Conservation (phyloP, 495 filamentous ascomycete genomes). For the Durotheca rogersii region DNA sequence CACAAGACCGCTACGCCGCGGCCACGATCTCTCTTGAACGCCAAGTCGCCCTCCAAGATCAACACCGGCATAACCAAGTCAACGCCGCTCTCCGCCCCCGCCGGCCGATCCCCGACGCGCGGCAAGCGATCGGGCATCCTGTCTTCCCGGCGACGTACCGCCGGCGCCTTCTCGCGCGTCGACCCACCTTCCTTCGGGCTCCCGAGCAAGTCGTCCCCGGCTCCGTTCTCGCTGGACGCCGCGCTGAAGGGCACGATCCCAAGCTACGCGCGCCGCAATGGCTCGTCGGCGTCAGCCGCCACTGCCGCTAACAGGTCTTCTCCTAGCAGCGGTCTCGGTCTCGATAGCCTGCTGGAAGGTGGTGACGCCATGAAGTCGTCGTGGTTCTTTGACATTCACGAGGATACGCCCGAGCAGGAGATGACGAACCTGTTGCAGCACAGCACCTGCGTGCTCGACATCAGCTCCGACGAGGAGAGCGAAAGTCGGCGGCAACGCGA, state of each 20-base stretch:
- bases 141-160: slow-evolving; percentile 58
- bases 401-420: slow-evolving; percentile 85
- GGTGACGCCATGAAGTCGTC: slow-evolving; percentile 57
- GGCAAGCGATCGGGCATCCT: slow-evolving; percentile 63
- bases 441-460: slow-evolving; percentile 80
- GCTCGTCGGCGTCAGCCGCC: slow-evolving; percentile 12
- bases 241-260: slow-evolving; percentile 71
- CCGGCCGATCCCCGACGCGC: slow-evolving; percentile 63
- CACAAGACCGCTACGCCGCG: slow-evolving; percentile 41
- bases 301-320: slow-evolving; percentile 21
- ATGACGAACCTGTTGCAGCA: slow-evolving; percentile 91
- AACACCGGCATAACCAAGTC: slow-evolving; percentile 42
- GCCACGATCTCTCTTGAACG: slow-evolving; percentile 45
- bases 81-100: slow-evolving; percentile 54
- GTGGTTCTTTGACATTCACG: slow-evolving; percentile 95
- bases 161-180: slow-evolving; percentile 55
- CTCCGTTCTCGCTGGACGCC: slow-evolving; percentile 76
- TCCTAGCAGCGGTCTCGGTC: slow-evolving; percentile 7
- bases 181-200: slow-evolving; percentile 56
- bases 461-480: slow-evolving; percentile 68
- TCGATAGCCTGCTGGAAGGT: slow-evolving; percentile 36
- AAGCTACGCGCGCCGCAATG: slow-evolving; percentile 46
- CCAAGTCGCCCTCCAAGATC: slow-evolving; percentile 48
- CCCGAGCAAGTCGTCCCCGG: slow-evolving; percentile 35
- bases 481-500: slow-evolving; percentile 56